These are phyloP conservation scores for Coemansia furcata DNA, from an alignment of 192 early-diverging fungal genomes.

Conservation along the genomic window DNA sequence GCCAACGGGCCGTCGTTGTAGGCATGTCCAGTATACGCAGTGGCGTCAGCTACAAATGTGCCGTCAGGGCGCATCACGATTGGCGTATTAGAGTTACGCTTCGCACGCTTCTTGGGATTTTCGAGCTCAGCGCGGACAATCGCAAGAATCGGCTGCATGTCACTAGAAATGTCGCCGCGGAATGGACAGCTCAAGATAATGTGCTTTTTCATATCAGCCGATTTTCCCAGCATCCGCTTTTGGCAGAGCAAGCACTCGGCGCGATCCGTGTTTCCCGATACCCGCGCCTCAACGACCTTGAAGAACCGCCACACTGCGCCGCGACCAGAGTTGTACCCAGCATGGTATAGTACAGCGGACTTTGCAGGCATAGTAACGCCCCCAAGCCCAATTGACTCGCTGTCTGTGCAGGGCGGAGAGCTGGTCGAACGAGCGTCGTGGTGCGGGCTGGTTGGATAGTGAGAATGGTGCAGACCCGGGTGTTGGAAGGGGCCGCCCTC, in stretches of 20 bases:
- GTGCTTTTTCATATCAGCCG: conserved; percentile 54
- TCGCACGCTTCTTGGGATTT: conserved; percentile 54
- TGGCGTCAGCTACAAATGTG: conserved; percentile 32
- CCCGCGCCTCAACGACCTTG: conserved; percentile 42
- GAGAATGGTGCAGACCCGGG: not conserved
- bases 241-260: conserved; percentile 52
- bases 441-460: not conserved
- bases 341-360: conserved; percentile 44
- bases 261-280: conserved; percentile 54
- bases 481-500: conserved; percentile 6
- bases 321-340: conserved; percentile 47
- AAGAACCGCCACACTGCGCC: conserved; percentile 55
- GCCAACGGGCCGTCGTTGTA: conserved; percentile 7
- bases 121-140: conserved; percentile 48
- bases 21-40: not conserved
- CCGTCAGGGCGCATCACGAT: conserved; percentile 45
- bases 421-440: conserved; percentile 19
- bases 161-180: conserved; percentile 29
- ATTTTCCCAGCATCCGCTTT: conserved; percentile 55
- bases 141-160: conserved; percentile 48
- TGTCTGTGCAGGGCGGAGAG: conserved; percentile 6
- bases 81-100: conserved; percentile 48
- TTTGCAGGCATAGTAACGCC: conserved; percentile 45
- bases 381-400: conserved; percentile 3
- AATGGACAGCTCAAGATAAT: conserved; percentile 47